phyloP scores from a whole-genome alignment of 352 stramenopile genomes.

The Globisporangium mamillatum region DNA sequence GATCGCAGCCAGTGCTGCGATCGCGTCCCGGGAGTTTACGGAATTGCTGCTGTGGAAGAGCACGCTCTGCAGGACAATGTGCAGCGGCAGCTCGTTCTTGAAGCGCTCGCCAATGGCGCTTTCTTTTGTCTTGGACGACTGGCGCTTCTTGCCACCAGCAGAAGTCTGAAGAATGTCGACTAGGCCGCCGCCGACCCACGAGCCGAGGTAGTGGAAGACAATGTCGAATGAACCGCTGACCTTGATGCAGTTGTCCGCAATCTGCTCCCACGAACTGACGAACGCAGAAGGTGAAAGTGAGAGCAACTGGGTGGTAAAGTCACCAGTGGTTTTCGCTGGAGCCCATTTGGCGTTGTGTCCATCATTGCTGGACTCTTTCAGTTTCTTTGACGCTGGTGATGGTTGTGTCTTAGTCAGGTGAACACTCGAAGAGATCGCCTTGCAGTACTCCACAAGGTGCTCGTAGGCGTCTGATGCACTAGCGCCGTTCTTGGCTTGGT shows the following conservation, averaged over 20 bases:
- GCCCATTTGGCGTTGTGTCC: slow-evolving; percentile 10
- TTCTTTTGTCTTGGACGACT: slow-evolving; percentile 18
- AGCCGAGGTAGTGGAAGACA: slow-evolving; percentile 53
- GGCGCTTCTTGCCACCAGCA: slow-evolving; percentile 1
- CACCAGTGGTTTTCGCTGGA: neutral
- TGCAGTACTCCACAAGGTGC: slow-evolving; percentile 36
- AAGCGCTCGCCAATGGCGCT: slow-evolving; percentile 12
- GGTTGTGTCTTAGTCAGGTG: neutral
- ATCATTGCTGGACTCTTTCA: slow-evolving; percentile 2
- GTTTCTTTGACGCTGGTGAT: slow-evolving; percentile 8
- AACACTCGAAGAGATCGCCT: neutral
- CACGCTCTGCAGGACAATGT: slow-evolving; percentile 18
- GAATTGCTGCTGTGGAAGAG: slow-evolving; percentile 9
- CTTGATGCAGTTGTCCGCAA: slow-evolving; percentile 31
- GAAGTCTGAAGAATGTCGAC: slow-evolving; percentile 11
- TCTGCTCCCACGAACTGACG: slow-evolving; percentile 30
- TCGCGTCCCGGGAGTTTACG: neutral
- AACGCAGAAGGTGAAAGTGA: slow-evolving; percentile 26
- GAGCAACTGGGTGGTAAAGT: slow-evolving; percentile 21
- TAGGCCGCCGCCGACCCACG: slow-evolving; percentile 43
- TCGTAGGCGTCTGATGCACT: slow-evolving; percentile 29
- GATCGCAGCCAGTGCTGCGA: slow-evolving; percentile 6
- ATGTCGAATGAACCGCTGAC: slow-evolving; percentile 30
- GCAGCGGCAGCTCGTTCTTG: slow-evolving; percentile 14
- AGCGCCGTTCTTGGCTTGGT: neutral